Conservation (phyloP, 1,139 yeast species). For the Yamadazyma atmosphaerica region DNA sequence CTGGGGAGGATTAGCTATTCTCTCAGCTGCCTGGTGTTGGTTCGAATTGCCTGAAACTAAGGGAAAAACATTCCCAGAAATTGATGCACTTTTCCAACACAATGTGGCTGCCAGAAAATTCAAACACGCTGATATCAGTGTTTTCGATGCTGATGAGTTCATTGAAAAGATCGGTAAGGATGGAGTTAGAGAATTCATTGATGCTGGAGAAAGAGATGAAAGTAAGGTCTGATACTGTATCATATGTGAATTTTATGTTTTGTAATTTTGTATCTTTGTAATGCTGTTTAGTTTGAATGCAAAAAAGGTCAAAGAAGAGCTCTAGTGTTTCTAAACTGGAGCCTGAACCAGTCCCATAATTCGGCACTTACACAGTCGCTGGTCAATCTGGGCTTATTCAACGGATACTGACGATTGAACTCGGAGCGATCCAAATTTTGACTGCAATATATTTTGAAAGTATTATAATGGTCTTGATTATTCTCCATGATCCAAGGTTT, state of each 20-base stretch:
- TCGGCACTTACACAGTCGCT: constrained; percentile 36
- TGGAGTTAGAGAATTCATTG: constrained; percentile 33
- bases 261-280: neutral
- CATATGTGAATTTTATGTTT: neutral
- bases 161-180: constrained; percentile 31
- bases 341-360: constrained; percentile 31
- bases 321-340: constrained; percentile 2
- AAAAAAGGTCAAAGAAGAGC: neutral
- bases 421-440: constrained; percentile 25
- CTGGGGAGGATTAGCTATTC: constrained; percentile 51
- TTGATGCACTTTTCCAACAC: constrained; percentile 51
- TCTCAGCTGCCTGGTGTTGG: constrained; percentile 44
- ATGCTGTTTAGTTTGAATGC: neutral
- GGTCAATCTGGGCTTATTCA: constrained; percentile 28
- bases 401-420: constrained; percentile 21
- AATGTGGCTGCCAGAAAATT: constrained; percentile 46
- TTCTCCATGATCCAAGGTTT: constrained; percentile 44
- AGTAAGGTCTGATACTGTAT: neutral
- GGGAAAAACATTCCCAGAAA: constrained; percentile 58
- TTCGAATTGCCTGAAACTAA: constrained; percentile 62
- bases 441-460: constrained; percentile 27
- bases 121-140: constrained; percentile 27
- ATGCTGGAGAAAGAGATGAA: constrained; percentile 14
- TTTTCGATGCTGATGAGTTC: constrained; percentile 23
- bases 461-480: constrained; percentile 23